Percentiles rank a stretch among this genome's conserved stretches.
These are phyloP conservation scores for Panicum miliaceum DNA, from an alignment of 176 grass and related monocot species.

Conservation along the genomic window DNA sequence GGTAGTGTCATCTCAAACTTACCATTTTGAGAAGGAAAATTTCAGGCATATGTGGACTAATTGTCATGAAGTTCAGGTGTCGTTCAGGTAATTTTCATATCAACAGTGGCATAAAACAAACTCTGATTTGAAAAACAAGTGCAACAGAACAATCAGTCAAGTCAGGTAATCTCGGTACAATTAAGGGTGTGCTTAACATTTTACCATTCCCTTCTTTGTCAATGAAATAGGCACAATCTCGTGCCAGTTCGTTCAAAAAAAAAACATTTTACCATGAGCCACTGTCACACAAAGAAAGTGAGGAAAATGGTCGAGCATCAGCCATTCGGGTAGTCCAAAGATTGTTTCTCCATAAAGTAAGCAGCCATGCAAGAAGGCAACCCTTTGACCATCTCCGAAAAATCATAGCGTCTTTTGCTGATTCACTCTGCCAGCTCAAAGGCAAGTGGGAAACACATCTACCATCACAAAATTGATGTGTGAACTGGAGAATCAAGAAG, in stretches of 20 bases:
- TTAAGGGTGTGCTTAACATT: slow-evolving; percentile 4
- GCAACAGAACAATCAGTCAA: not conserved
- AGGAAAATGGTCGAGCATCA: not conserved
- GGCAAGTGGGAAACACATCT: not conserved
- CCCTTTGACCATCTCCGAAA: slow-evolving; percentile 30
- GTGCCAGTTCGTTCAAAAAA: too few relatives aligned
- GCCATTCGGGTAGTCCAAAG: slow-evolving; percentile 14
- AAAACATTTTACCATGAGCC: not conserved
- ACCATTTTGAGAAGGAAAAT: not conserved
- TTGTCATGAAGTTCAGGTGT: not conserved
- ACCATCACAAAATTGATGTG: not conserved
- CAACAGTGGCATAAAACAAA: not conserved
- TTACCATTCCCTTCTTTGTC: not conserved
- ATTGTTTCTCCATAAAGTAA: slow-evolving; percentile 19
- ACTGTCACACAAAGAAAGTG: slow-evolving; percentile 40
- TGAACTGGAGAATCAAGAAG: not conserved
- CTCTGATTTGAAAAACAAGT: not conserved
- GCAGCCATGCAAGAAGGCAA: slow-evolving; percentile 33
- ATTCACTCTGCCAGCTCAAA: slow-evolving; percentile 24
- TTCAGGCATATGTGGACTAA: not conserved
- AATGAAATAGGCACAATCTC: too few relatives aligned
- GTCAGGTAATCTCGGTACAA: not conserved
- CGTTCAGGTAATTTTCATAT: not conserved
- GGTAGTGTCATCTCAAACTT: not conserved
- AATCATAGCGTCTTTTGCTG: not conserved